Conservation (phyloP, 768 basidiomycete genomes). For the Hemileccinum rubropunctum region DNA sequence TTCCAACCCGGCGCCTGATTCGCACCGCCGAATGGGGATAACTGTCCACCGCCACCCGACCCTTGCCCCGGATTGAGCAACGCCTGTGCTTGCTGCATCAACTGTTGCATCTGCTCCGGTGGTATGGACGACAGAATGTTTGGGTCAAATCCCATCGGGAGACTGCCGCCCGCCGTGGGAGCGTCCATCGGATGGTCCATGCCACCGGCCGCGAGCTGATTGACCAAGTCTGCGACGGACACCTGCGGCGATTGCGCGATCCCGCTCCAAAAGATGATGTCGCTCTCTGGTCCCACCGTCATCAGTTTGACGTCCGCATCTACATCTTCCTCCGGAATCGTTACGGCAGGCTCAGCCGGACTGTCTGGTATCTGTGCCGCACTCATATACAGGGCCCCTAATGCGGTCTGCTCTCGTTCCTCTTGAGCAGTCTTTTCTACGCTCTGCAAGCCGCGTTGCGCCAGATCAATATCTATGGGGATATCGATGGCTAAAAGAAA, state of each 20-base stretch:
- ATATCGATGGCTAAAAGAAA: constrained; percentile 55
- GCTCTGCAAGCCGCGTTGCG: constrained; percentile 62
- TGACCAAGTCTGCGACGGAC: constrained; percentile 70
- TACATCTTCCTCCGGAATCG: constrained; percentile 66
- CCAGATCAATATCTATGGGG: constrained; percentile 52
- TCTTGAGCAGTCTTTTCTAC: constrained; percentile 70
- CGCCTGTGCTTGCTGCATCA: constrained; percentile 46
- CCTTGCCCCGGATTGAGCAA: constrained; percentile 29
- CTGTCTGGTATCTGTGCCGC: constrained; percentile 72
- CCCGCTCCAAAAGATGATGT: constrained; percentile 62
- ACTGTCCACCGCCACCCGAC: constrained; percentile 30
- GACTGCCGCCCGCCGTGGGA: constrained; percentile 29
- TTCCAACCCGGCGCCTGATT: constrained; percentile 39
- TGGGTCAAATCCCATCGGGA: constrained; percentile 41
- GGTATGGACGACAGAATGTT: constrained; percentile 40
- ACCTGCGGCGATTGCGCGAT: constrained; percentile 27
- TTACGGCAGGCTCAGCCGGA: constrained; percentile 63
- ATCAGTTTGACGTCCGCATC: constrained; percentile 62
- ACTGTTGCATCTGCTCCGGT: constrained; percentile 63
- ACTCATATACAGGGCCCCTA: constrained; percentile 73
- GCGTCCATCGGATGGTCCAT: constrained; percentile 40
- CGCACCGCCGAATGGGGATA: constrained; percentile 35
- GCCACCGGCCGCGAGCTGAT: constrained; percentile 53
- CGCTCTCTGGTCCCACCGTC: constrained; percentile 67
- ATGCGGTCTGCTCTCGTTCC: constrained; percentile 72